These are phyloP conservation scores for Yamadazyma siamensis DNA, from an alignment of 1,139 yeast genomes.

Conservation along the genomic window DNA sequence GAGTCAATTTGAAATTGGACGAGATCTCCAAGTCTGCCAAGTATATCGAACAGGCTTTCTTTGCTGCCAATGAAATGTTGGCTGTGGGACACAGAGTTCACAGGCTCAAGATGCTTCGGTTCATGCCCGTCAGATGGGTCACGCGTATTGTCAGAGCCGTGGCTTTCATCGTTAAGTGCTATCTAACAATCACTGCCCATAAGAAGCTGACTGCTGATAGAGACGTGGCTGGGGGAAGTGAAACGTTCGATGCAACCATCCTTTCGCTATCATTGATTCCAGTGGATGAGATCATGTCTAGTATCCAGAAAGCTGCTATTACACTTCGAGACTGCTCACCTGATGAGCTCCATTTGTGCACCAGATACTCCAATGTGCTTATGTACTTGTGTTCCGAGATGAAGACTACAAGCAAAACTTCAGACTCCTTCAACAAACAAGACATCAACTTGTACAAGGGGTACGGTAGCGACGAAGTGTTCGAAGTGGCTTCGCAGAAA, in stretches of 20 bases:
- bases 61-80: conserved; percentile 78
- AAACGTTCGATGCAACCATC: conserved; percentile 47
- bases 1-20: conserved; percentile 50
- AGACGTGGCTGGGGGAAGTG: conserved; percentile 22
- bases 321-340: conserved; percentile 82
- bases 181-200: conserved; percentile 60
- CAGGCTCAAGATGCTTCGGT: conserved; percentile 57
- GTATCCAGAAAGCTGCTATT: conserved; percentile 71
- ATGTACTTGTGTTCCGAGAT: conserved; percentile 77
- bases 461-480: neutral
- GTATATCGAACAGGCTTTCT: conserved; percentile 78
- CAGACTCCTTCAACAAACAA: conserved; percentile 8
- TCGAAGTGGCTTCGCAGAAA: neutral
- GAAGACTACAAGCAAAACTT: conserved; percentile 37
- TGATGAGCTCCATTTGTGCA: conserved; percentile 81
- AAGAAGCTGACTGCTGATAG: conserved; percentile 20
- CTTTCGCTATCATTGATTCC: conserved; percentile 63
- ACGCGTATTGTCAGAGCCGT: conserved; percentile 87
- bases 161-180: conserved; percentile 85
- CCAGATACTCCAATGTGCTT: conserved; percentile 76
- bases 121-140: conserved; percentile 90
- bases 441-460: conserved; percentile 4
- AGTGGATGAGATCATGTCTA: conserved; percentile 63
- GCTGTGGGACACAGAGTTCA: conserved; percentile 72
- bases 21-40: conserved; percentile 73